A percentile compares a stretch with the other conserved stretches of the same genome.
Evolutionary conservation across 2,329 filamentous ascomycete species (phyloP).

Genomic region (Myriosclerotinia duriaeana): DNA sequence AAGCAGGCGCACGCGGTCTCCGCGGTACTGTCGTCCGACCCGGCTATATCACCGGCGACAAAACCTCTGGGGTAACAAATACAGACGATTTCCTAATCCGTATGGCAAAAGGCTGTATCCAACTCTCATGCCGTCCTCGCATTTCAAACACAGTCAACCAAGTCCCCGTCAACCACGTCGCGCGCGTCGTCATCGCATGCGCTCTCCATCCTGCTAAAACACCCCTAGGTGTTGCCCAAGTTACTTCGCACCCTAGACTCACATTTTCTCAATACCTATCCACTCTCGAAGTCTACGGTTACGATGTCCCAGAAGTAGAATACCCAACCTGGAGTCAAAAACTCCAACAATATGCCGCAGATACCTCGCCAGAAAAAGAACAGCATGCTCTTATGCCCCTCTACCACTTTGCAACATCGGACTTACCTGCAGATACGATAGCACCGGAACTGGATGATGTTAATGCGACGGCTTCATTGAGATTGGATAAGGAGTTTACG

Average conservation of each 20-base stretch:
- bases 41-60: conserved; percentile 80
- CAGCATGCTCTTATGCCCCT: conserved; percentile 71
- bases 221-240: conserved; percentile 62
- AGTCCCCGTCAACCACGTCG: conserved; percentile 83
- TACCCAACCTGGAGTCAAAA: conserved; percentile 69
- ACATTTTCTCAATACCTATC: conserved; percentile 76
- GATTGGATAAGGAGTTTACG: conserved; percentile 52
- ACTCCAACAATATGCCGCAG: conserved; percentile 57
- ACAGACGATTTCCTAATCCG: conserved; percentile 90
- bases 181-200: conserved; percentile 73
- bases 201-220: conserved; percentile 39
- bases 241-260: conserved; percentile 76
- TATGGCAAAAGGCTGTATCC: conserved; percentile 82
- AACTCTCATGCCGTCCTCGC: conserved; percentile 69
- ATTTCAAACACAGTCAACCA: conserved; percentile 88
- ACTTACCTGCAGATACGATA: conserved; percentile 66
- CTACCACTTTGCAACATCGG: conserved; percentile 68
- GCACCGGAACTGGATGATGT: conserved; percentile 68
- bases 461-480: conserved; percentile 65
- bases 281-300: conserved; percentile 70
- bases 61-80: conserved; percentile 66
- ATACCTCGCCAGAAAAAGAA: conserved; percentile 51
- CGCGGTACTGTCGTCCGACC: conserved; percentile 74
- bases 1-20: conserved; percentile 76
- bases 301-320: conserved; percentile 62